Conservation (phyloP, 2,329 filamentous ascomycete species). For the Penicillium sp. region DNA sequence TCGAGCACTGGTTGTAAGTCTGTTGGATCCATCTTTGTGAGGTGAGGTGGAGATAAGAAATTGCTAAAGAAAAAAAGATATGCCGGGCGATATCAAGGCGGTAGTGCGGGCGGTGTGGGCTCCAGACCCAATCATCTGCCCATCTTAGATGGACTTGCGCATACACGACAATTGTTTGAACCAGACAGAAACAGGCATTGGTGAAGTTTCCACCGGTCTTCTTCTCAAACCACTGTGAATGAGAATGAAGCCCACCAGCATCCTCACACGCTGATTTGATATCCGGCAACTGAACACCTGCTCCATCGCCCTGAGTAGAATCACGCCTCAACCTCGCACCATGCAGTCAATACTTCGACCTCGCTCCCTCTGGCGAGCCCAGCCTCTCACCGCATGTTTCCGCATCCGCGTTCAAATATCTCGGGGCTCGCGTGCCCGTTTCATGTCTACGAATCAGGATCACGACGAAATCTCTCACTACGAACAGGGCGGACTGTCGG, state of each 20-base stretch:
- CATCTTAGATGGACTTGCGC: constrained; percentile 3
- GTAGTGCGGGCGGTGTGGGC: constrained; percentile 20
- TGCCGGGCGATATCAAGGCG: constrained; percentile 19
- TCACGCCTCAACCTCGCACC: constrained; percentile 26
- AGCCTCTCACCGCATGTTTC: constrained; percentile 19
- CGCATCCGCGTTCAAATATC: constrained; percentile 3
- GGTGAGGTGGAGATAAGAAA: constrained; percentile 12
- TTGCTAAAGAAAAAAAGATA: constrained; percentile 22
- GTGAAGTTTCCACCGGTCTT: background rate
- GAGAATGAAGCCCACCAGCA: background rate
- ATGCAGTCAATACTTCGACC: constrained; percentile 37
- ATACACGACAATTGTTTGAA: constrained; percentile 3
- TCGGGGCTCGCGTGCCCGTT: constrained; percentile 12
- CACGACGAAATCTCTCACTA: constrained; percentile 20
- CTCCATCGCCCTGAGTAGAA: background rate
- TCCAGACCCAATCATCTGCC: constrained; percentile 12
- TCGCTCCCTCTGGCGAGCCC: constrained; percentile 36
- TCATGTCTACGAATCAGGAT: constrained; percentile 30
- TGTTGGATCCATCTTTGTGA: constrained; percentile 51
- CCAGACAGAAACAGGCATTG: background rate
- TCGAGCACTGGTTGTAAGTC: constrained; percentile 69
- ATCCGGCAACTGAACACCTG: background rate
- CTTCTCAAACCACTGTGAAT: background rate
- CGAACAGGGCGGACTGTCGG: constrained; percentile 18
- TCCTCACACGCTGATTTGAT: background rate